phyloP scores from a whole-genome alignment of 345 rosid genomes.

The Eucalyptus leucophloia region DNA sequence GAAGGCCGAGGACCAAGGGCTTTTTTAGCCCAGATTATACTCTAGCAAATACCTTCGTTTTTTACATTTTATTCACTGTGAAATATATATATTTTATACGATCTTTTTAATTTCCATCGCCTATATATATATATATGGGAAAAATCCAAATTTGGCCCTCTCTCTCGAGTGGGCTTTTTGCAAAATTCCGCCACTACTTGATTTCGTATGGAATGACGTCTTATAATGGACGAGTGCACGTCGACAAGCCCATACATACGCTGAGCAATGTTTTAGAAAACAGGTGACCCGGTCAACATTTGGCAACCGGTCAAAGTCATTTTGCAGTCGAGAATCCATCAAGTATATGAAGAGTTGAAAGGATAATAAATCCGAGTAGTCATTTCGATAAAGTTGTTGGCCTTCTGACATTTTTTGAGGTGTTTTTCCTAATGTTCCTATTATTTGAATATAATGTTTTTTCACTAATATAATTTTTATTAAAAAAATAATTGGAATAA shows the following conservation, averaged over 20 bases:
- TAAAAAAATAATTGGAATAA: neutral
- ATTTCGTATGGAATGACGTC: neutral
- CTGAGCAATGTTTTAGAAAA: neutral
- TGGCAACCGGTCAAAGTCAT: neutral
- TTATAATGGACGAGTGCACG: neutral
- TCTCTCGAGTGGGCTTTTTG: neutral
- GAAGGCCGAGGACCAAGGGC: neutral
- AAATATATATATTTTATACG: neutral
- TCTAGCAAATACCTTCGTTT: neutral
- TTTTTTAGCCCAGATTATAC: neutral
- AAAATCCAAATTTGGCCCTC: neutral
- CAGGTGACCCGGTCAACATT: neutral
- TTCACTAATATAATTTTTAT: neutral
- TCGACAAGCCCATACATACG: neutral
- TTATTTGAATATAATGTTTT: neutral
- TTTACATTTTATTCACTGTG: neutral
- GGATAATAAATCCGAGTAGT: neutral
- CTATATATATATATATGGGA: neutral
- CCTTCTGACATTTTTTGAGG: neutral
- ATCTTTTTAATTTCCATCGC: neutral
- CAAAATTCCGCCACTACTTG: neutral
- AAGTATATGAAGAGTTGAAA: neutral
- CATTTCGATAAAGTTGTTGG: neutral
- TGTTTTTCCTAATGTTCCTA: neutral
- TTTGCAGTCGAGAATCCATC: fast-evolving